These are phyloP conservation scores for Seiridium unicorne DNA, from an alignment of 2,329 filamentous ascomycete species.

Conservation along the genomic window DNA sequence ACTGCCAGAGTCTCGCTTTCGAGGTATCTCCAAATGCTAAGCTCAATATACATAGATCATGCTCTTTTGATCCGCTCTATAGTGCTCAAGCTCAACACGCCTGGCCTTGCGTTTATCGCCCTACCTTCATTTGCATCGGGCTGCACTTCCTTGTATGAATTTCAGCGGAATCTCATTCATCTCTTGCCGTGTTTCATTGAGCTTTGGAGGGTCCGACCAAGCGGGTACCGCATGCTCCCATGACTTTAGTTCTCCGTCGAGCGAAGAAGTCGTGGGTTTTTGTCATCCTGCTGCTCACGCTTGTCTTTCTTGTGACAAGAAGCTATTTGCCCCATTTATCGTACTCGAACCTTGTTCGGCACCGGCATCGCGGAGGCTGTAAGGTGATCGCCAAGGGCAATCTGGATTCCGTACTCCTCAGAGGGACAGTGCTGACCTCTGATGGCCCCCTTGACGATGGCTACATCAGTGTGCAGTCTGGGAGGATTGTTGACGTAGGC, in stretches of 20 bases:
- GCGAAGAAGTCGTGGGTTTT: background rate
- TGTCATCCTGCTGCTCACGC: background rate
- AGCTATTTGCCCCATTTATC: background rate
- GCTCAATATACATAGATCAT: no score
- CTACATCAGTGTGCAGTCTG: constrained; percentile 23
- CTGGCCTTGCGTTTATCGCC: no score
- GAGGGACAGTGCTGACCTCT: constrained; percentile 39
- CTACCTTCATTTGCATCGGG: no score
- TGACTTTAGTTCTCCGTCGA: background rate
- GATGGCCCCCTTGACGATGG: constrained; percentile 19
- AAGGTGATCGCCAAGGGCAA: constrained; percentile 13
- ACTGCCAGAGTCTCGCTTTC: no score
- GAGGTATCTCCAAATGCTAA: no score
- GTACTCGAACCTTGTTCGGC: background rate
- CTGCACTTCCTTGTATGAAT: no score
- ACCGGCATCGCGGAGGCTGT: background rate
- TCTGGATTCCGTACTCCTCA: constrained; percentile 25
- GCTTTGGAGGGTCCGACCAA: background rate
- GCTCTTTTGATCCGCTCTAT: no score
- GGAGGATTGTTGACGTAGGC: constrained; percentile 17
- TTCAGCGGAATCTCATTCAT: no score
- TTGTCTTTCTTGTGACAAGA: background rate
- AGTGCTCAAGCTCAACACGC: no score
- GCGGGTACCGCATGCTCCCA: background rate
- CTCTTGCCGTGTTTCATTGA: no score